Base-by-base conservation (phyloP, 345 rosid genomes). In the Eucalyptus polyanthemos region DNA sequence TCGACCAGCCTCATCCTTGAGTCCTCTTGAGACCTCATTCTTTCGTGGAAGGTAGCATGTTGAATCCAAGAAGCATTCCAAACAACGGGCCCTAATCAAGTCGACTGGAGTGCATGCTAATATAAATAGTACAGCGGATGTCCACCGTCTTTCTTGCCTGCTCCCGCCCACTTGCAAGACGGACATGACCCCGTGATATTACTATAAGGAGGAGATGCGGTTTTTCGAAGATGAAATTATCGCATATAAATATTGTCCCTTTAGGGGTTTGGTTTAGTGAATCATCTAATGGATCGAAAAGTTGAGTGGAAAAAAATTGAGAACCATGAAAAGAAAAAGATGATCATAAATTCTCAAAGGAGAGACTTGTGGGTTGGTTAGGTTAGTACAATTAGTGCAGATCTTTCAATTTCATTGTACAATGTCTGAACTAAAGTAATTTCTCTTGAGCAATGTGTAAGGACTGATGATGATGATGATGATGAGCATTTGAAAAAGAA, bases 1-100 rank as follows among this genome's bases (percentile, higher is more conserved):
- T 89, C 98, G 8, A 62, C 93, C 87, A 94, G 89, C 92, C 96
- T 94, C 88, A 96, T 97, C 89, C 91, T 97, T 86, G 99, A 97
- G 91, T 97, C 99, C 80, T 97, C 99, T 29, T 97, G 91, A 92
- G 27, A 22, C 27, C 29, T 11, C 47, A 21, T 76, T 40, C 29
- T 21, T 76, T 9, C 13, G 11, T 37, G 14, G 29, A 11, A 22
- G 47, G 14, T 11, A 3, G 44, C 25, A 21, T 76, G 83, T 21
- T 72, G 45, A 31, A 17, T 34, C 40, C 14, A 6, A 40, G 47
- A 40, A 76, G 83, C 83, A 21, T 40, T 40, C 83, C 1, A 37
- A 6, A 21, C 83, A 6, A 40, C 47, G 47, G 24, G 83, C 8
- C 83, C 83, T 76, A 6, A 11, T 40, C 47, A 6, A 76, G 83